Evolutionary conservation across 306 rosid genomes (phyloP).

Genomic region (Rosa chinensis): DNA sequence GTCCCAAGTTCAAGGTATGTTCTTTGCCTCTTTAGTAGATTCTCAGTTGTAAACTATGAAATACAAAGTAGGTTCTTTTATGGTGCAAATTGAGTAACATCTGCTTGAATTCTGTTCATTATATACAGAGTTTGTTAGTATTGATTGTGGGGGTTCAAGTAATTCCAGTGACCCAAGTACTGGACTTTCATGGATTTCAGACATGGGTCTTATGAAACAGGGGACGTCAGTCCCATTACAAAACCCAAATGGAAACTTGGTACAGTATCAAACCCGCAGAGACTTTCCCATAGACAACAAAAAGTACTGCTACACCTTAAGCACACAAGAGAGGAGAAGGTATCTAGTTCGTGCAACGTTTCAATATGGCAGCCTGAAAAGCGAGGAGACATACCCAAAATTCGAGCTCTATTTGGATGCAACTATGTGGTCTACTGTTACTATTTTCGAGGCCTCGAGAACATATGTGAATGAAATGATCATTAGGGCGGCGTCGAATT

Average conservation of each 20-base stretch:
- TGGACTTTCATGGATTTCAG: constrained; percentile 79
- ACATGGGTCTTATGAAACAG: constrained; percentile 47
- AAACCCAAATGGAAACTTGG: constrained; percentile 50
- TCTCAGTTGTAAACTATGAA: neutral
- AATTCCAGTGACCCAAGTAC: constrained; percentile 68
- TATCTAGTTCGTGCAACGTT: constrained; percentile 79
- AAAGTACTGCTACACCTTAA: constrained; percentile 74
- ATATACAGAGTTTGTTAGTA: constrained; percentile 75
- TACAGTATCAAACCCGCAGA: constrained; percentile 61
- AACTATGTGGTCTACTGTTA: constrained; percentile 86
- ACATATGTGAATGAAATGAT: constrained; percentile 78
- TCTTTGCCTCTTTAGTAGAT: neutral
- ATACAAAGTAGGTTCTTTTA: neutral
- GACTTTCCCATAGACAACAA: constrained; percentile 74
- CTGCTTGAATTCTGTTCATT: neutral
- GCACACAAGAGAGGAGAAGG: constrained; percentile 71
- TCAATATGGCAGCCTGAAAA: constrained; percentile 68
- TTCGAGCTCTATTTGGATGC: constrained; percentile 84
- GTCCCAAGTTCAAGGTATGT: constrained; percentile 80
- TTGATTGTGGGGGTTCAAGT: constrained; percentile 79
- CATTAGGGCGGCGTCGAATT: constrained; percentile 71
- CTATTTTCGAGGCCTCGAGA: constrained; percentile 72
- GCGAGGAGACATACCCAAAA: constrained; percentile 90
- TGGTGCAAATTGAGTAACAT: neutral
- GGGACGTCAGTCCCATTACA: constrained; percentile 52